Base-by-base conservation (phyloP, 2,329 filamentous ascomycete species). In the Colletotrichum magnum region DNA sequence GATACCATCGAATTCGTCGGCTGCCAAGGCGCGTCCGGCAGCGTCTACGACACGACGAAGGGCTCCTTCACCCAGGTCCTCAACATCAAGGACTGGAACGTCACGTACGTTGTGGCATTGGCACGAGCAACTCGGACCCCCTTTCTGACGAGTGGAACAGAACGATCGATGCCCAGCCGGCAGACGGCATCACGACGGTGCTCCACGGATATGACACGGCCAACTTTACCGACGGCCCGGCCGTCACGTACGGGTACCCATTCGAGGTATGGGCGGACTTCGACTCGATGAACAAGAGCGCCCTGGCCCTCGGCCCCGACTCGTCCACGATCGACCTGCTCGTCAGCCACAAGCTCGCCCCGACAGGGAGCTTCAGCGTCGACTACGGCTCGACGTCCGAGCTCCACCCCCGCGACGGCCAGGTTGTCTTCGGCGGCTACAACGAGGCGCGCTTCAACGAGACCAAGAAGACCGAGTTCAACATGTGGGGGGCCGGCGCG, bases 231-330 rank as follows among this genome's bases (percentile, higher is more conserved):
- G 70, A 68, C 28, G 64, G 53, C 10, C 47, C 70, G n/a, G 71
- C 59, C n/a, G 58, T 61, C 21, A 53, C 66, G 5, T 64, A 60
- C 43, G 61, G 63, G 2, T 71, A 70, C 12, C 71, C 71, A 2
- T 58, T 72, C 18, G 71, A 72, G 21, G 70, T 72, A n/a, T 72
- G 71, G 71, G 66, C 66, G 16, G 66, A 72, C 26, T 62, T 52
- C 5, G 58, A 72, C 28, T 62, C 71, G 18, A 45, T 62, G 56
- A 72, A 72, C 67, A 72, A 70, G 39, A 72, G 70, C 41, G 70
- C 68, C 4, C 5, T 72, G 5, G 69, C 71, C 1, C 56, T 72
- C 5, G 71, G 71, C 4, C 67, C 71, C 16, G 63, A 71, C 52
- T 72, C 71, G 5, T 72, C 71, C 3, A 72, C 70, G 18, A 48